Percentiles rank a stretch among this genome's conserved stretches.
Evolutionary conservation across 2,329 filamentous ascomycete genomes (phyloP).

Genomic region (Microsporum audouinii): DNA sequence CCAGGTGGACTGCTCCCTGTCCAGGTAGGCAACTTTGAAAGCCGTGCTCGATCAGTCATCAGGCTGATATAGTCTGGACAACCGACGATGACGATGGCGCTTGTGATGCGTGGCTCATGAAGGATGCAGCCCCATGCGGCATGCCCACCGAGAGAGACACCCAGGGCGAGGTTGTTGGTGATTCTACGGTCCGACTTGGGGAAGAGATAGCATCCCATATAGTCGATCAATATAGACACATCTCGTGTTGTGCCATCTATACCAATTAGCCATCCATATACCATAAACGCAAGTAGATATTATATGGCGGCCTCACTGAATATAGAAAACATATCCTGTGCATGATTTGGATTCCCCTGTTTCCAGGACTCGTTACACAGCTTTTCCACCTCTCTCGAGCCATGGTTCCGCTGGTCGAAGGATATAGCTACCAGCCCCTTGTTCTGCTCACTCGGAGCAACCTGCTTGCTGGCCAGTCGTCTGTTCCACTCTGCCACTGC

Average conservation of each 20-base stretch:
- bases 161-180: slow-evolving; percentile 59
- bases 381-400: slow-evolving; percentile 55
- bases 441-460: slow-evolving; percentile 20
- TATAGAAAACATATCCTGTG: slow-evolving; percentile 79
- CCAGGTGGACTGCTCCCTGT: slow-evolving; percentile 45
- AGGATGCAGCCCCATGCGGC: slow-evolving; percentile 75
- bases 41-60: slow-evolving; percentile 65
- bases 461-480: slow-evolving; percentile 24
- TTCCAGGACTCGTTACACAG: slow-evolving; percentile 68
- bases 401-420: slow-evolving; percentile 93
- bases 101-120: slow-evolving; percentile 64
- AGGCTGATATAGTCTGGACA: slow-evolving; percentile 79
- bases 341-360: slow-evolving; percentile 66
- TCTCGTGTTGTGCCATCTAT: slow-evolving; percentile 60
- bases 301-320: slow-evolving; percentile 44
- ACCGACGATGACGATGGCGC: slow-evolving; percentile 70
- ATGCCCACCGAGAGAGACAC: slow-evolving; percentile 79
- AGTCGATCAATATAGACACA: slow-evolving; percentile 61
- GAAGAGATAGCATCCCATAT: slow-evolving; percentile 65
- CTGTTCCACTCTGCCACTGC: slow-evolving; percentile 58
- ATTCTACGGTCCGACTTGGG: slow-evolving; percentile 39
- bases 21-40: slow-evolving; percentile 55
- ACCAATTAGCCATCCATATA: slow-evolving; percentile 5
- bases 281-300: too few relatives aligned
- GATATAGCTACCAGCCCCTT: slow-evolving; percentile 65